A percentile compares a stretch with the other conserved stretches of the same genome.
phyloP scores from a whole-genome alignment of 768 basidiomycete genomes.

The Phlegmacium glaucopus region DNA sequence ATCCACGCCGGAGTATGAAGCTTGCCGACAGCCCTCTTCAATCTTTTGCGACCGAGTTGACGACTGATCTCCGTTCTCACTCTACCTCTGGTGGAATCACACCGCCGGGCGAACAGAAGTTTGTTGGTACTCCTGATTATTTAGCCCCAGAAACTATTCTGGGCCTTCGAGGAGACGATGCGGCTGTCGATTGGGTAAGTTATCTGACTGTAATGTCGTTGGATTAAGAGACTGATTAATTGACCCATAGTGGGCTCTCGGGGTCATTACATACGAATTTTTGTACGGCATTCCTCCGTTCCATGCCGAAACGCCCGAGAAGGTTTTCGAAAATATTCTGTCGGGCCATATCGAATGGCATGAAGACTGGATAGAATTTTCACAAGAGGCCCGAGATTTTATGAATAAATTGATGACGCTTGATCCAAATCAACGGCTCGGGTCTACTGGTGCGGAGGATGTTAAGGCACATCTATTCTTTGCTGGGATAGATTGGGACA shows the following conservation, averaged over 20 bases:
- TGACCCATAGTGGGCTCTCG: slow-evolving; percentile 85
- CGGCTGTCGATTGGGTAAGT: slow-evolving; percentile 92
- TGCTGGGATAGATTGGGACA: slow-evolving; percentile 88
- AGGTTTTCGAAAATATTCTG: slow-evolving; percentile 97
- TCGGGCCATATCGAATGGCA: slow-evolving; percentile 95
- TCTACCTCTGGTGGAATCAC: slow-evolving; percentile 61
- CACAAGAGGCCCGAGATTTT: slow-evolving; percentile 84
- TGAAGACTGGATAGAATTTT: slow-evolving; percentile 87
- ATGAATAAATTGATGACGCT: slow-evolving; percentile 83
- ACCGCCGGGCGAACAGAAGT: slow-evolving; percentile 84
- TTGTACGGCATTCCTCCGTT: slow-evolving; percentile 96
- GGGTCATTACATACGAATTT: slow-evolving; percentile 98
- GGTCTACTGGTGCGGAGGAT: slow-evolving; percentile 84
- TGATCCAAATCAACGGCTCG: slow-evolving; percentile 78
- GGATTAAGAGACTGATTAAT: slow-evolving; percentile 9
- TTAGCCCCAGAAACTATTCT: slow-evolving; percentile 94
- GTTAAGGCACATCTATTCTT: slow-evolving; percentile 93
- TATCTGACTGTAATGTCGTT: slow-evolving; percentile 7
- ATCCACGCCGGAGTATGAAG: slow-evolving; percentile 43
- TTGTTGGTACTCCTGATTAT: slow-evolving; percentile 98
- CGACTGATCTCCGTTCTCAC: slow-evolving; percentile 80
- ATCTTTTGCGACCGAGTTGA: slow-evolving; percentile 83
- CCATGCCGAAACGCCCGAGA: slow-evolving; percentile 95
- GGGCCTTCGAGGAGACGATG: slow-evolving; percentile 92
- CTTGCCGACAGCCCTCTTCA: slow-evolving; percentile 77